phyloP scores from a whole-genome alignment of 208 protist genomes.

The Acanthamoeba comandoni region DNA sequence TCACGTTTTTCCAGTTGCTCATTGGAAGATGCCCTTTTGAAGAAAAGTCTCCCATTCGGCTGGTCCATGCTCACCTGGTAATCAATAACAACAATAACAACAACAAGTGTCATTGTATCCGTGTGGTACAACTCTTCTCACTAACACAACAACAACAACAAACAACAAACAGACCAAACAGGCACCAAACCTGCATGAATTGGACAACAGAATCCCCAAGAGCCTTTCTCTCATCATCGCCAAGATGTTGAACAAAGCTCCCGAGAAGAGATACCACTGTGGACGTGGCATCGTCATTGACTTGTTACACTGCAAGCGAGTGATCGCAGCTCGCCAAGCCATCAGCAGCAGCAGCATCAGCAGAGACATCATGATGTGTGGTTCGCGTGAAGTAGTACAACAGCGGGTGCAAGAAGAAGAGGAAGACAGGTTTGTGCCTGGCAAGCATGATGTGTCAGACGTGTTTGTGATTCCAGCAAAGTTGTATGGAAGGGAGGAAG shows the following conservation, averaged over 20 bases:
- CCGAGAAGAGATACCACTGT: slow-evolving; percentile 48
- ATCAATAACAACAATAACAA: too few relatives aligned
- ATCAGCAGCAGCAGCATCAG: neutral
- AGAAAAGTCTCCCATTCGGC: slow-evolving; percentile 47
- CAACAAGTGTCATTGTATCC: too few relatives aligned
- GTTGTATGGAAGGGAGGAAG: slow-evolving; percentile 52
- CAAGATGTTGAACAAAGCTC: slow-evolving; percentile 35
- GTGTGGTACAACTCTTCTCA: too few relatives aligned
- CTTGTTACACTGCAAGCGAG: neutral
- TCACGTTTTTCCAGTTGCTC: slow-evolving; percentile 46
- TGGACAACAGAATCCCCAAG: neutral
- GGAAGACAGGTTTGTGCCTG: slow-evolving; percentile 42
- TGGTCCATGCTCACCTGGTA: slow-evolving; percentile 70
- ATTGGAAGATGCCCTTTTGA: slow-evolving; percentile 26
- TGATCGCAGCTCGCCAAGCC: neutral
- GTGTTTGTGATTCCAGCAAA: slow-evolving; percentile 28
- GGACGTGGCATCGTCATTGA: slow-evolving; percentile 26
- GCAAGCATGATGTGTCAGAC: slow-evolving; percentile 52
- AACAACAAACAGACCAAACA: slow-evolving; percentile 33
- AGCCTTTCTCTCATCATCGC: slow-evolving; percentile 48
- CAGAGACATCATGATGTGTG: too few relatives aligned
- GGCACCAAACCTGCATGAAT: slow-evolving; percentile 9
- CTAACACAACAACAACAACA: too few relatives aligned
- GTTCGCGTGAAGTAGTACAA: too few relatives aligned
- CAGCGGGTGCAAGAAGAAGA: too few relatives aligned